Conservation (phyloP, 108 stramenopile species). For the Cyclotella sp. region DNA sequence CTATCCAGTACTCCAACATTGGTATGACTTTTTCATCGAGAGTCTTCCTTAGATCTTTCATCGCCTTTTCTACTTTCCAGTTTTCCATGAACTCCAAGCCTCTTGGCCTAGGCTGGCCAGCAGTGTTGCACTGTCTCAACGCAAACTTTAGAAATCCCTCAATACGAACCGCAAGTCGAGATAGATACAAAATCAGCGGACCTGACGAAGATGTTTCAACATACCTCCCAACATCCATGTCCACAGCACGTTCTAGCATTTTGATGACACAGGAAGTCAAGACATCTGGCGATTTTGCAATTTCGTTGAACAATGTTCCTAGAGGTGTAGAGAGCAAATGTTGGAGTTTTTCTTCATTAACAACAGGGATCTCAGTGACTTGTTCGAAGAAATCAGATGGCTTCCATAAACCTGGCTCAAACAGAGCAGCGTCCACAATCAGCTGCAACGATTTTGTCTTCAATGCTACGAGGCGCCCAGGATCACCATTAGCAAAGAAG, state of each 20-base stretch:
- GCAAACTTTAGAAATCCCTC: constrained; percentile 94
- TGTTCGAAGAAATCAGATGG: constrained; percentile 79
- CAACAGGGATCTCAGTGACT: constrained; percentile 81
- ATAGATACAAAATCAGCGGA: constrained; percentile 93
- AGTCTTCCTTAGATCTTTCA: constrained; percentile 81
- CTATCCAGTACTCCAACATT: constrained; percentile 97
- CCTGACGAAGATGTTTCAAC: constrained; percentile 81
- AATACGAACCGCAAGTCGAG: constrained; percentile 95
- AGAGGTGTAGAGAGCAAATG: constrained; percentile 86
- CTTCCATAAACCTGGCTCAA: constrained; percentile 95
- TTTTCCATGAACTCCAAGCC: constrained; percentile 88
- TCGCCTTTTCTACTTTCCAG: constrained; percentile 72
- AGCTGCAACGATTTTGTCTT: constrained; percentile 90
- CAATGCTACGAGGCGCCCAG: constrained; percentile 85
- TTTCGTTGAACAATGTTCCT: constrained; percentile 95
- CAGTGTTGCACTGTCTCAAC: constrained; percentile 73
- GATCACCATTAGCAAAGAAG: constrained; percentile 96
- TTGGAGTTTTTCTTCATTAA: constrained; percentile 78
- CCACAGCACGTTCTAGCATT: constrained; percentile 92
- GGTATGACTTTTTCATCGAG: constrained; percentile 91
- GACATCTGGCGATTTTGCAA: constrained; percentile 92
- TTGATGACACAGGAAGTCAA: constrained; percentile 84
- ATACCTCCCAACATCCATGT: constrained; percentile 94
- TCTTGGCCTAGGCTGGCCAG: constrained; percentile 80
- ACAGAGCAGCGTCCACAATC: constrained; percentile 94